Base-by-base conservation (phyloP, 2,329 filamentous ascomycete species). In the Hirsutella thompsonii region DNA sequence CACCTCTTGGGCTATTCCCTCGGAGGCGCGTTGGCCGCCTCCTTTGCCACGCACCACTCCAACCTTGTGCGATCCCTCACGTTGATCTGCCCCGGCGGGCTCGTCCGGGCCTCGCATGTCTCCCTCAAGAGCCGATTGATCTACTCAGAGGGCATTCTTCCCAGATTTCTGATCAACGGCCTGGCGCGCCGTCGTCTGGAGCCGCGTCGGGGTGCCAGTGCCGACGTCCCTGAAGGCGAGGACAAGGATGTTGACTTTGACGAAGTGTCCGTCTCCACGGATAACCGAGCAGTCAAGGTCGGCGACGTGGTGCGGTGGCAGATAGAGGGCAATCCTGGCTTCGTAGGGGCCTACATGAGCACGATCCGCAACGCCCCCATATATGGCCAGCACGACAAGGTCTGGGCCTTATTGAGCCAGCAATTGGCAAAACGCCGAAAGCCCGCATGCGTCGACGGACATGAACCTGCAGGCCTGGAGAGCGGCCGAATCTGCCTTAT, bases 1-100 rank as follows among this genome's bases (percentile, higher is more conserved):
- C 75, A 78, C 45, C 62, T 93, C 5, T 62, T 88, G 3, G 87
- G 86, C 2, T 93, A 92, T 58, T 88, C 82, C 0, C 68, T 94
- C 0, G 86, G 87, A 36, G 87, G 86, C 29, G 83, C 81, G 13
- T 72, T 93, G 33, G 71, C 74, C 1, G 78, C 76, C 9, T 69
- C 77, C 18, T 90, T 92, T 54, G 73, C 83, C 1, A 70, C 73
- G 1, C 76, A 76, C 53, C 84, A 86, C 52, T 76, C 83, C 0
- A 60, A 74, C 30, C 63, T 83, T 33, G 62, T 90, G 11, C 68
- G 69, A 6, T 76, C 72, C 4, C 62, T 88, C 14, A 67, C 79
- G 4, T 68, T 89, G 16, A 60, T 90, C 32, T 81, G 81, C 0
- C 78, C 81, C 0, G 68, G 75, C 3, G 85, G 85, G 0, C 63